Conservation (phyloP, 2,329 filamentous ascomycete species). For the Clonostachys solani region DNA sequence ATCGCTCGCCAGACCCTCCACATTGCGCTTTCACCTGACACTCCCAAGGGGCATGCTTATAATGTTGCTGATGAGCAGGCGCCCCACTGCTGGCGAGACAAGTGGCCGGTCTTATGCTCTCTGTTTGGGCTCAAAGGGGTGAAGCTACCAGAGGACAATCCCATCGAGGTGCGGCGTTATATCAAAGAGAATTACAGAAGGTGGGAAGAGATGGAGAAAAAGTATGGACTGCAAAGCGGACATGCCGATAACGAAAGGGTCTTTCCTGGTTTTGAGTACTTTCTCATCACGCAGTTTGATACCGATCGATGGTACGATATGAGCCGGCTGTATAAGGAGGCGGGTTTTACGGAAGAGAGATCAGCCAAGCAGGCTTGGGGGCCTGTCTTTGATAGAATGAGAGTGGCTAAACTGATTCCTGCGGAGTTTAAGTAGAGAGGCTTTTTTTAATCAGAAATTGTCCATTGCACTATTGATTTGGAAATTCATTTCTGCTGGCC, state of each 20-base stretch:
- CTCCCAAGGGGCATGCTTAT: conserved; percentile 12
- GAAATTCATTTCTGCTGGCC: too few relatives aligned
- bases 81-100: conserved; percentile 12
- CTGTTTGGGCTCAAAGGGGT: conserved; percentile 15
- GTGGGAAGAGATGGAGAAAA: conserved; percentile 23
- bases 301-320: conserved; percentile 39
- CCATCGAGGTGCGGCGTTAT: conserved; percentile 23
- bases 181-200: conserved; percentile 19
- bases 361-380: conserved; percentile 29
- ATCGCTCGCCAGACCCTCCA: conserved; percentile 17
- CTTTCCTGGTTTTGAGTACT: conserved; percentile 31
- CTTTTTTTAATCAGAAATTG: too few relatives aligned
- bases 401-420: conserved; percentile 31
- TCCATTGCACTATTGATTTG: too few relatives aligned
- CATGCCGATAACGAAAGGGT: conserved; percentile 27
- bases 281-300: conserved; percentile 34
- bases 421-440: conserved; percentile 1
- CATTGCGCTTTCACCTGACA: conserved; percentile 5
- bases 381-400: conserved; percentile 36
- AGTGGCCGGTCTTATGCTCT: conserved; percentile 14
- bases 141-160: conserved; percentile 14
- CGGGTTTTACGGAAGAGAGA: conserved; percentile 33
- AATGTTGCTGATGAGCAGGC: conserved; percentile 13
- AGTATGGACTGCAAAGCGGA: conserved; percentile 27
- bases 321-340: conserved; percentile 29